These are phyloP conservation scores for Neurospora sp. DNA, from an alignment of 495 filamentous ascomycete genomes.

Conservation along the genomic window DNA sequence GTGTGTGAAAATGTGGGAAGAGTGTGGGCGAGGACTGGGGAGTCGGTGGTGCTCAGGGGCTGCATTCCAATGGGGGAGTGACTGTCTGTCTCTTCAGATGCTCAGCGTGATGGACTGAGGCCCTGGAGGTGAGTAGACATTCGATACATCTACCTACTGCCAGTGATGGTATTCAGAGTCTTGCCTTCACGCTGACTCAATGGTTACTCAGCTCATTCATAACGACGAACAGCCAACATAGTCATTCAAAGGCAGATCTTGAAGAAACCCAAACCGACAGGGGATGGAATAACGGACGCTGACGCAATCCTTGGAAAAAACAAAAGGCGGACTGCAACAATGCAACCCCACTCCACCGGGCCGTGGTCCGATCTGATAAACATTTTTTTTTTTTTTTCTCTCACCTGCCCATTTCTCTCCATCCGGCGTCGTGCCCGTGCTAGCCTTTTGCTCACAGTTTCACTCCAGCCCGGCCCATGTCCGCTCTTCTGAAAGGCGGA, in stretches of 20 bases:
- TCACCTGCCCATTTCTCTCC: not conserved
- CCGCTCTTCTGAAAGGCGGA: constrained; percentile 11
- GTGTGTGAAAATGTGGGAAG: not conserved
- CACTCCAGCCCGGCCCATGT: not conserved
- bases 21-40: not conserved
- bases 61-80: not conserved
- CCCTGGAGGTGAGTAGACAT: too few relatives aligned
- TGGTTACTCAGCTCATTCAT: not conserved
- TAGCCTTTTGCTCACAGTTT: not conserved
- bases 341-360: not conserved
- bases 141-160: too few relatives aligned
- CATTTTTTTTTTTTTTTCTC: constrained; percentile 9
- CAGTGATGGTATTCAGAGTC: not conserved
- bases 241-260: too few relatives aligned
- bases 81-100: too few relatives aligned
- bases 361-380: constrained; percentile 25
- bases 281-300: not conserved
- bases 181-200: not conserved
- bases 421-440: constrained; percentile 3
- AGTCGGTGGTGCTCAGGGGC: not conserved
- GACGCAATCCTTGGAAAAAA: not conserved
- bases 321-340: not conserved
- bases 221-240: not conserved
- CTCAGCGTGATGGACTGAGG: too few relatives aligned
- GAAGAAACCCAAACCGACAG: not conserved